phyloP scores from a whole-genome alignment of 495 filamentous ascomycete species.

The Aspergillus bertholletiae region DNA sequence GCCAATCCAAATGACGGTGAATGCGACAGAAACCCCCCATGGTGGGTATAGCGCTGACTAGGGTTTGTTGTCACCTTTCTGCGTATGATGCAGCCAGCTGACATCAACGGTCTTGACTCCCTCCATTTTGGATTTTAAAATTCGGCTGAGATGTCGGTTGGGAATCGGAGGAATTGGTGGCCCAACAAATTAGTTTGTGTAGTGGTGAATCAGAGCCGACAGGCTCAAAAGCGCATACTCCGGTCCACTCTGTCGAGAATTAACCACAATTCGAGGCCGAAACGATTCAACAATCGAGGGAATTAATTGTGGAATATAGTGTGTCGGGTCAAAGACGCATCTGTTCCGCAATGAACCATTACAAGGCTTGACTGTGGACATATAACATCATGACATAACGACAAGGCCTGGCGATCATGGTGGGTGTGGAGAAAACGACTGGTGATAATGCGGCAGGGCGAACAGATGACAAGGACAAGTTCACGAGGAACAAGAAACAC shows the following conservation, averaged over 20 bases:
- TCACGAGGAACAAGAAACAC: not conserved
- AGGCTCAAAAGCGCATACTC: slow-evolving; percentile 5
- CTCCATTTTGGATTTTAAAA: slow-evolving; percentile 44
- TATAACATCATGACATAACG: slow-evolving; percentile 20
- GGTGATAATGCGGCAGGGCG: not conserved
- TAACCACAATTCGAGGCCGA: not conserved
- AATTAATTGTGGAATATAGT: not conserved
- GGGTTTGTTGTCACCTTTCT: slow-evolving; percentile 48
- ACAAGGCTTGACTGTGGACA: slow-evolving; percentile 8
- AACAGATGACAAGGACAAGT: slow-evolving; percentile 1
- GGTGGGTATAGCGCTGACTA: not conserved
- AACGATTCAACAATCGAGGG: not conserved
- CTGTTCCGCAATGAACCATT: not conserved
- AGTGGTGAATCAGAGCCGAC: not conserved
- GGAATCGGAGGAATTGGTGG: not conserved
- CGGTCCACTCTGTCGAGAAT: not conserved
- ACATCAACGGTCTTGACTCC: slow-evolving; percentile 65
- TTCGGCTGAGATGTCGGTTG: not conserved
- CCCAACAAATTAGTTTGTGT: not conserved
- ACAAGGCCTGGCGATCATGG: slow-evolving; percentile 16
- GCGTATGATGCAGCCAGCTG: slow-evolving; percentile 65
- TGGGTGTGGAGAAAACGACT: slow-evolving; percentile 3
- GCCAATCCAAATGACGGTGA: not conserved
- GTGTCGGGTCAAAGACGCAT: not conserved
- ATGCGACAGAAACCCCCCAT: not conserved